These are phyloP conservation scores for Eragrostis curvula DNA, from an alignment of 176 grass and related monocot species.

Conservation along the genomic window DNA sequence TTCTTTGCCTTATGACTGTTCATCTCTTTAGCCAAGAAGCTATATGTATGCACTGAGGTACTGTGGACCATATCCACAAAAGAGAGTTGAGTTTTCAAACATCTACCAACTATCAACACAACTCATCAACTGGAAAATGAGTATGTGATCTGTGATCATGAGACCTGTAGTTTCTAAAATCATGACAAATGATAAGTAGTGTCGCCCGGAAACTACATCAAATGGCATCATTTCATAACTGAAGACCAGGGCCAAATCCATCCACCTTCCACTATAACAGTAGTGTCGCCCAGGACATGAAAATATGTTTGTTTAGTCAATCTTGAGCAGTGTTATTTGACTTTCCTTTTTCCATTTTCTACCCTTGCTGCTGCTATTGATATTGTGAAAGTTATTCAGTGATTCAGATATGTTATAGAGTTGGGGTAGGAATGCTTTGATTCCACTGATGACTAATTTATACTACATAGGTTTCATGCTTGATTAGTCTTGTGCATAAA, in stretches of 20 bases:
- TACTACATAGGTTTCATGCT: background rate
- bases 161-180: background rate
- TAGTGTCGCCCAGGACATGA: background rate
- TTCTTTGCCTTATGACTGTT: background rate
- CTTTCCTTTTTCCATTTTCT: background rate
- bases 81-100: background rate
- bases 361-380: background rate
- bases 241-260: background rate
- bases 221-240: background rate
- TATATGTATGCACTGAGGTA: background rate
- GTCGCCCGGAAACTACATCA: too few species aligned
- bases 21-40: constrained; percentile 3
- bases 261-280: background rate
- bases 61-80: background rate
- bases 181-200: too few species aligned
- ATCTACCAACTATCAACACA: constrained; percentile 1
- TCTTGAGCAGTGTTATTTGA: background rate
- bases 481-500: constrained; percentile 3
- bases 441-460: background rate
- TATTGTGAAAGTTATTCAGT: background rate
- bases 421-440: background rate
- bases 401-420: background rate
- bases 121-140: background rate
- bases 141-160: too few species aligned
- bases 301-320: background rate